phyloP scores from a whole-genome alignment of 495 filamentous ascomycete species.

The Penicillium psychrofluorescens region DNA sequence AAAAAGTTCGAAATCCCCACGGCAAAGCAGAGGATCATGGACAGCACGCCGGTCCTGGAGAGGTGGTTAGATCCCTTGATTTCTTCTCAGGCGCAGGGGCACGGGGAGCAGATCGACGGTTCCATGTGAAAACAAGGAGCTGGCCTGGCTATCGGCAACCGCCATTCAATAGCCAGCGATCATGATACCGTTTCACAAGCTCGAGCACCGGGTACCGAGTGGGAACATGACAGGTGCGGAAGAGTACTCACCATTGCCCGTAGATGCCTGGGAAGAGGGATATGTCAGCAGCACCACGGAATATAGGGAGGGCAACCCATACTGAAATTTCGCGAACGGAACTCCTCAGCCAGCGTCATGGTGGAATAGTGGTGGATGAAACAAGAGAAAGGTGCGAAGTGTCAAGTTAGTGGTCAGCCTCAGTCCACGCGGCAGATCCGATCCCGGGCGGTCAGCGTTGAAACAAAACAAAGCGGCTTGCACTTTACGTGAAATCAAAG shows the following conservation, averaged over 20 bases:
- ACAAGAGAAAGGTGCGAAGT: no score
- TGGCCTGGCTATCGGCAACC: no score
- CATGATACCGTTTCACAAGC: neutral
- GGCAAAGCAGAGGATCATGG: conserved; percentile 92
- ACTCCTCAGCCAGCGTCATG: conserved; percentile 61
- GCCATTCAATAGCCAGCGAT: neutral
- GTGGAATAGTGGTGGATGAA: conserved; percentile 5
- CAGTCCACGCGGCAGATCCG: no score
- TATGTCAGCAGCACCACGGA: conserved; percentile 21
- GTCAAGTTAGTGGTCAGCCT: no score
- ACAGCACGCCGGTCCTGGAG: conserved; percentile 86
- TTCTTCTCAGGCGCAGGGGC: neutral
- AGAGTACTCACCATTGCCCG: conserved; percentile 83
- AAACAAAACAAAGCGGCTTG: no score
- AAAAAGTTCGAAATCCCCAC: conserved; percentile 92
- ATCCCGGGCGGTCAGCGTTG: no score
- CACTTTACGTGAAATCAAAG: no score
- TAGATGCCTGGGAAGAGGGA: conserved; percentile 73
- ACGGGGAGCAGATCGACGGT: neutral
- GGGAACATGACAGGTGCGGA: neutral
- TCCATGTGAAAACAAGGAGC: neutral
- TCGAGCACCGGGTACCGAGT: neutral
- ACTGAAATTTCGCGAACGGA: conserved; percentile 98
- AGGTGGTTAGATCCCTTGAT: conserved; percentile 4
- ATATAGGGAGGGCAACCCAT: conserved; percentile 33